Evolutionary conservation across 148 eudicot genomes (phyloP), one percentile per base, ranked within the genome.

Genomic region (Oxyria digyna): DNA sequence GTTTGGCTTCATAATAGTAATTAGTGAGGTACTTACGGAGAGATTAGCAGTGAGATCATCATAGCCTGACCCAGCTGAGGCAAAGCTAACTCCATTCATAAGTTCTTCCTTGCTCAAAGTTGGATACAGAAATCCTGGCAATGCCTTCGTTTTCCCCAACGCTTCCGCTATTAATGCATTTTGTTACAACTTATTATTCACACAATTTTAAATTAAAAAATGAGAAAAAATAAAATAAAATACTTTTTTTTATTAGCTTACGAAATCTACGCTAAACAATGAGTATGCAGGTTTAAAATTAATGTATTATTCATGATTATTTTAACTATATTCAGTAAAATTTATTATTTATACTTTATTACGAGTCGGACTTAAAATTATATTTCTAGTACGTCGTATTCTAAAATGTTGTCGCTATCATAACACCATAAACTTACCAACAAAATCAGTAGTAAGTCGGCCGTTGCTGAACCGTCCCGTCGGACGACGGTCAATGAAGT

Each of bases 31-130:
- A 4, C 65, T 27, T 59, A 59, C 65, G 37, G 65, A 59, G 65
- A 59, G 65, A 13, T 59, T 59, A 27, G 99, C 86, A 6, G 99
- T 95, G 73, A 78, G 80, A 27, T 91, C 97, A 74, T 95, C 99
- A 72, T 79, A 95, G 35, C 99, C 99, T 17, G 99, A 79, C n/a
- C 77, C 99, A 73, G 99, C 99, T 15, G 99, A 95, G 23, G 91
- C 99, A 68, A 95, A 95, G 69, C 91, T 95, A 74, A 89, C 84
- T 20, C 99, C 99, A 35, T 83, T 73, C 1, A 87, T 87, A 73
- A 95, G 96, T 75, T 46, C 87, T 85, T 29, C 97, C 96, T 23
- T 92, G 80, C 66, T 97, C 99, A 66, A 7, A 0, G 45, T 38
- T 15, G 83, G 87, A 50, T 83, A 85, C 21, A 81, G 81, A 68